phyloP scores from a whole-genome alignment of 495 filamentous ascomycete species.

The Ascobolus immersus region DNA sequence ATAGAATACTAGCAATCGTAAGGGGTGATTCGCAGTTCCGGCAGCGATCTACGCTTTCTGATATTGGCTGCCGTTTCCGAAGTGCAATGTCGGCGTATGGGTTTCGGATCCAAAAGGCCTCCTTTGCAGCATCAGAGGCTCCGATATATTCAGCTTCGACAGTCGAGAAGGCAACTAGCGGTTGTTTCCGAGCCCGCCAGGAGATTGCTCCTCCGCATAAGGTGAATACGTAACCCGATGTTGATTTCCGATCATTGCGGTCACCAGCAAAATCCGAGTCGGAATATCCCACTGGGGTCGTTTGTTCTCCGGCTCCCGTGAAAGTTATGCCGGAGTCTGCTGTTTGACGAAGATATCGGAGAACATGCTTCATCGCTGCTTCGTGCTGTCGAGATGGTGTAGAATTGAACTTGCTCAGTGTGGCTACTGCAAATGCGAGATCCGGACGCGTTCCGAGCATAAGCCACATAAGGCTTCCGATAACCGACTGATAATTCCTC shows the following conservation, averaged over 20 bases:
- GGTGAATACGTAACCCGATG: slow-evolving; percentile 2
- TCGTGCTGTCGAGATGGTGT: slow-evolving; percentile 1
- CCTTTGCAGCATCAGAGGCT: neutral
- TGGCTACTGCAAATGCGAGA: slow-evolving; percentile 8
- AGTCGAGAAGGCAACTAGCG: neutral
- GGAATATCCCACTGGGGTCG: neutral
- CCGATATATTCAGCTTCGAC: slow-evolving; percentile 1
- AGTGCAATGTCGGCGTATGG: slow-evolving; percentile 1
- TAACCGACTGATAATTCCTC: slow-evolving; percentile 6
- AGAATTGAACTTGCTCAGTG: slow-evolving; percentile 1
- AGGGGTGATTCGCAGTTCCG: slow-evolving; percentile 1
- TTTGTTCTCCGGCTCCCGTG: neutral
- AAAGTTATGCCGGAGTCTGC: neutral
- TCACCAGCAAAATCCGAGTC: slow-evolving; percentile 5
- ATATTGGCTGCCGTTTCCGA: too few relatives aligned
- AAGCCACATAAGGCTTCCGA: slow-evolving; percentile 14
- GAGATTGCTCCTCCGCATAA: neutral
- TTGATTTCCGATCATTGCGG: neutral
- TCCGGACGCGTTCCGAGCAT: slow-evolving; percentile 11
- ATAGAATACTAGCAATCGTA: slow-evolving; percentile 2
- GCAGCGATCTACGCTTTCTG: neutral
- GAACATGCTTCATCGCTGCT: slow-evolving; percentile 3
- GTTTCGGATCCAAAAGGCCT: neutral
- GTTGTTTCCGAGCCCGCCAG: neutral
- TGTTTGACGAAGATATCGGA: slow-evolving; percentile 7